Evolutionary conservation across 2,329 filamentous ascomycete species (phyloP), one percentile per base, ranked within the genome.

Genomic region (Tolypocladium capitatum): DNA sequence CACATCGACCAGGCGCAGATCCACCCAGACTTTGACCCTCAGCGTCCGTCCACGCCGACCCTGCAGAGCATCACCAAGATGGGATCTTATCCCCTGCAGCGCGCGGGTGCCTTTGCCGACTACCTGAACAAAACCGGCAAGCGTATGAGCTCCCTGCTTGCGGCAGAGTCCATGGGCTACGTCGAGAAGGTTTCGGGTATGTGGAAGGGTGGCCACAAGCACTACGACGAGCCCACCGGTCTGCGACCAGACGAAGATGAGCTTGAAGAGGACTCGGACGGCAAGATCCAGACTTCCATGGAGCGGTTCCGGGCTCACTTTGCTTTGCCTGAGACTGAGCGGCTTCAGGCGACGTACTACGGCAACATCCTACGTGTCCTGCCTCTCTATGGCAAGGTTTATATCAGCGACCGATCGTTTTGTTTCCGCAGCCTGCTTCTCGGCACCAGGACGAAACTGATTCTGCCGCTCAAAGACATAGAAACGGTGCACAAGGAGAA

Each of bases 161-260:
- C 91, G 7, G 87, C 84, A 0, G 90, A 96, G 63, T 94, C 91
- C 0, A 94, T 95, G 82, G 89, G 88, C 2, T 97, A 97, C 60
- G 84, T 95, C 31, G 90, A 94, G 60, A 97, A 96, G 64, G 90
- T 97, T 0, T 94, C 91, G 0, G 91, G 89, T 34, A 97, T 97
- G 86, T 92, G 92, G 81, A 86, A 89, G 55, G 92, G 92, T 32
- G 87, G 87, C 13, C 83, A 84, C 56, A 89, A 84, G 58, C 91
- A 97, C 64, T 98, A 97, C 58, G 81, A 84, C 45, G 84, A 78
- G 40, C 72, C 73, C 2, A 63, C 68, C 41, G 74, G 68, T 21
- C 65, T 75, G 38, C 69, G 67, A 30, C 69, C 71, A 2, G 75
- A 80, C 41, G 75, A 80, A 16, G 73, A 78, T n/a, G 70, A 73